Evolutionary conservation across 768 basidiomycete genomes (phyloP), one percentile per base, ranked within the genome.

Genomic region (Postia placenta): DNA sequence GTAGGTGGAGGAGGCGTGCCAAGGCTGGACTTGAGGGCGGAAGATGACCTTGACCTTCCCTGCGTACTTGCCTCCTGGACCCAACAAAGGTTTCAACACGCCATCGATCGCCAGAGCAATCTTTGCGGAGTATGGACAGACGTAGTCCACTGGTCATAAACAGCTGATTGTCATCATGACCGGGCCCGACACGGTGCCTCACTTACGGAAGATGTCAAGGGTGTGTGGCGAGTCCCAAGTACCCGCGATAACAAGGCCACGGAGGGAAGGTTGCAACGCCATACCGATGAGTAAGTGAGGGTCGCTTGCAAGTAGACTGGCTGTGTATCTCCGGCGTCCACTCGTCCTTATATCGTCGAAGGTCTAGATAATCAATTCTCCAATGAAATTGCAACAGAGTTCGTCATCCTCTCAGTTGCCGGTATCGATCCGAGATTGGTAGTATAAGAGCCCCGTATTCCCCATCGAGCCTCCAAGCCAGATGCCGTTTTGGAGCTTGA

Each of bases 41-140:
- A 87, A 73, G 60, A 89, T 80, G 33, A 76, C 68, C 66, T 88
- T 88, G 53, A 91, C 79, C 64, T 84, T 86, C 23, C 83, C 85
- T 22, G 71, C 63, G 60, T 87, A 87, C 61, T 75, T 73, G 6
- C 85, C 86, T 11, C 75, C 76, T 19, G 70, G 58, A 14, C 70
- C 71, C 42, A 90, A 60, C 52, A 78, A 64, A 20, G 85, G 88
- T 51, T 72, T 78, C 25, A 90, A 67, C 42, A 83, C 69, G 7
- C 54, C 67, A 48, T 89, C 78, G 46, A 91, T 76, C 19, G 75
- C 71, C 24, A 73, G 65, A 9, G 81, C 70, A 40, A 86, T 58
- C 65, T 85, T 87, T 12, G 78, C 79, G 54, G 85, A 88, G 74
- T 72, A 92, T 1, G 89, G 89, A 57, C 90, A 93, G 57, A 90